Conservation (phyloP, 2,329 filamentous ascomycete genomes). For the Seiridium unicorne region DNA sequence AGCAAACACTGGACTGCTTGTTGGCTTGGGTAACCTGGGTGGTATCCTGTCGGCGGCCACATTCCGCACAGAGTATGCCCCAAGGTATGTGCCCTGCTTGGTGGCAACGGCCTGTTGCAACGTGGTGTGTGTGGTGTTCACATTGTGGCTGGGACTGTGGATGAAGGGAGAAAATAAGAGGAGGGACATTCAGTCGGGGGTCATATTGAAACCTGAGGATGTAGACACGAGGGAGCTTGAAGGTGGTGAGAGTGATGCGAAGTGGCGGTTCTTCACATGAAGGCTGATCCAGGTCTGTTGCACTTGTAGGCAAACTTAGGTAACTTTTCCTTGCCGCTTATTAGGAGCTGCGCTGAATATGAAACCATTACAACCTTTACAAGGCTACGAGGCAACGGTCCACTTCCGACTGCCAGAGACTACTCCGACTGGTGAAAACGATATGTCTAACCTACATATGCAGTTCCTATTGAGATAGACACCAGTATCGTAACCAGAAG, state of each 20-base stretch:
- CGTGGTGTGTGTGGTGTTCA: constrained; percentile 36
- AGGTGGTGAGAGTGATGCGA: background rate
- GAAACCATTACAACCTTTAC: no score
- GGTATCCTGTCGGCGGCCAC: constrained; percentile 35
- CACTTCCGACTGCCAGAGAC: no score
- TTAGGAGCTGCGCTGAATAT: no score
- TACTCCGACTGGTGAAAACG: no score
- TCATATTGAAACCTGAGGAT: background rate
- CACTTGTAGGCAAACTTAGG: no score
- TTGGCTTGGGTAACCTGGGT: constrained; percentile 41
- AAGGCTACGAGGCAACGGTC: no score
- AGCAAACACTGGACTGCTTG: constrained; percentile 44
- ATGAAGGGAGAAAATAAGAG: constrained; percentile 42
- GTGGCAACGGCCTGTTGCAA: constrained; percentile 39
- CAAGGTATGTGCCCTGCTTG: constrained; percentile 45
- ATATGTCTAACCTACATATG: no score
- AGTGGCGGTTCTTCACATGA: constrained; percentile 7
- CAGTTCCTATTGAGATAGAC: no score
- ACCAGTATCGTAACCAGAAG: no score
- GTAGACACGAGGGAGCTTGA: constrained; percentile 3
- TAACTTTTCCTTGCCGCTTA: no score
- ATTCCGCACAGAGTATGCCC: constrained; percentile 46
- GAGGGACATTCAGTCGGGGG: constrained; percentile 31
- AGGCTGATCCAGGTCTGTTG: no score
- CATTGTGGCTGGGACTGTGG: constrained; percentile 37